A percentile compares a stretch with the other conserved stretches of the same genome.
Evolutionary conservation across 2,329 filamentous ascomycete genomes (phyloP).

Genomic region (Arthrobotrys musiformis): DNA sequence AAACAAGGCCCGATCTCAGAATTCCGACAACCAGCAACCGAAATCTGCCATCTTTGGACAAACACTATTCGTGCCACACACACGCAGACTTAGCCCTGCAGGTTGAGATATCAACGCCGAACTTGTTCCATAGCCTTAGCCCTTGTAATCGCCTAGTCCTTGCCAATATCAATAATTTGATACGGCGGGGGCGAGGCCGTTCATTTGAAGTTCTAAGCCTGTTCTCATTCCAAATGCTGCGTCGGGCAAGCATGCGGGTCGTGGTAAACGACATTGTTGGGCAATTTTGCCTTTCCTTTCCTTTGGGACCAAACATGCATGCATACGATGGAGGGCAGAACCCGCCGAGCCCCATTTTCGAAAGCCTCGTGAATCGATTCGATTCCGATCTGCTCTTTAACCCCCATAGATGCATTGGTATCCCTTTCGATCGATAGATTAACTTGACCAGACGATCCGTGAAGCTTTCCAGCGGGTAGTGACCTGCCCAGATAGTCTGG

Average conservation of each 20-base stretch:
- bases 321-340: too few species aligned
- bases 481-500: too few species aligned
- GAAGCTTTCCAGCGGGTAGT: too few species aligned
- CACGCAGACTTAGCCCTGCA: conserved; percentile 18
- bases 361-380: not conserved
- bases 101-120: not conserved
- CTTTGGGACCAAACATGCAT: not conserved
- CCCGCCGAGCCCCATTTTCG: not conserved
- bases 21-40: not conserved
- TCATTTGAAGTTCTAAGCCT: not conserved
- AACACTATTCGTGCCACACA: conserved; percentile 12
- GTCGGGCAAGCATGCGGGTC: not conserved
- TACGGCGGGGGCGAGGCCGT: not conserved
- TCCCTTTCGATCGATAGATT: too few species aligned
- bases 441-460: too few species aligned
- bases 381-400: too few species aligned
- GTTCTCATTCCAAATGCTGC: not conserved
- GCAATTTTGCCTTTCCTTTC: not conserved
- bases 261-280: too few species aligned
- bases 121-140: not conserved
- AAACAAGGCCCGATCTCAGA: not conserved
- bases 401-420: too few species aligned
- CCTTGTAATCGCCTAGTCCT: not conserved
- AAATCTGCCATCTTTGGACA: not conserved
- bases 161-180: not conserved